Percentiles rank a stretch among this genome's conserved stretches.
These are phyloP conservation scores for Ophiocordyceps camponoti-rufipedis DNA, from an alignment of 2,329 filamentous ascomycete species.

Conservation along the genomic window DNA sequence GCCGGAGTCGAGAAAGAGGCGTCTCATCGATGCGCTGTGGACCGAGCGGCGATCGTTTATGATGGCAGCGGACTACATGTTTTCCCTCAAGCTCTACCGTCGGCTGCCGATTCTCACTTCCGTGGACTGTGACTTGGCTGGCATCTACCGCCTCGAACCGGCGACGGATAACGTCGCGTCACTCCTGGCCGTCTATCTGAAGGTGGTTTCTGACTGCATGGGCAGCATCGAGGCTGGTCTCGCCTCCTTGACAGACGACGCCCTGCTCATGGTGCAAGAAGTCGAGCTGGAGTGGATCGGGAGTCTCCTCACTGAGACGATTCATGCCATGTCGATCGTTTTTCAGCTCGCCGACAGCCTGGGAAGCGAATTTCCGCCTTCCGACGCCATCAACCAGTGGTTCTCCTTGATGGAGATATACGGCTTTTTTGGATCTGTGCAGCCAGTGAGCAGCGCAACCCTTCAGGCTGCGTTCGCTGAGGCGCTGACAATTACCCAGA, in stretches of 20 bases:
- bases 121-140: slow-evolving; percentile 9
- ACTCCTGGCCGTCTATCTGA: slow-evolving; percentile 29
- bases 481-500: slow-evolving; percentile 10
- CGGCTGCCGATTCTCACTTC: slow-evolving; percentile 16
- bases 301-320: slow-evolving; percentile 48
- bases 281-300: slow-evolving; percentile 40
- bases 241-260: slow-evolving; percentile 30
- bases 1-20: slow-evolving; percentile 40
- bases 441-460: slow-evolving; percentile 11
- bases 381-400: slow-evolving; percentile 48
- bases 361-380: slow-evolving; percentile 33
- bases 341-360: slow-evolving; percentile 52
- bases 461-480: background rate
- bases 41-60: slow-evolving; percentile 52
- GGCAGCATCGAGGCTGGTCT: slow-evolving; percentile 28
- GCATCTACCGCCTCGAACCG: slow-evolving; percentile 12
- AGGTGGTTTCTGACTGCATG: slow-evolving; percentile 28
- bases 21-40: slow-evolving; percentile 55
- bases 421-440: slow-evolving; percentile 49
- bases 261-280: slow-evolving; percentile 29
- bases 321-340: slow-evolving; percentile 55
- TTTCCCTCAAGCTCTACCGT: slow-evolving; percentile 26
- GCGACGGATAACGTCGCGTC: slow-evolving; percentile 21
- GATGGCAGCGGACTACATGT: slow-evolving; percentile 40
- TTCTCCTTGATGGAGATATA: slow-evolving; percentile 53